Conservation (phyloP, 2,329 filamentous ascomycete genomes). For the Harringtonia lauricola region DNA sequence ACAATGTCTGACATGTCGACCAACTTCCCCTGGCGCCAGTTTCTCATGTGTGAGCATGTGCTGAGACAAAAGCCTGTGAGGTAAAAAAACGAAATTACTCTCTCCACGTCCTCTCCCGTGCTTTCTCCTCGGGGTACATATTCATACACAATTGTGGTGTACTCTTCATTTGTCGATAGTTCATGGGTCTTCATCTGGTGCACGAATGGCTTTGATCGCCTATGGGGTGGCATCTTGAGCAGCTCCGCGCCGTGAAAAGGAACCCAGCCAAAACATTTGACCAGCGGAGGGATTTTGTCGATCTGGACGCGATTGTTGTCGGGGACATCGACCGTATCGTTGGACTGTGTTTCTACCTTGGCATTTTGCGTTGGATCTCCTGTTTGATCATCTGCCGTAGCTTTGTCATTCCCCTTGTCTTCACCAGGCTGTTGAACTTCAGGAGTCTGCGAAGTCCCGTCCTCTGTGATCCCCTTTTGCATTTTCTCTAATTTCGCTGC, state of each 20-base stretch:
- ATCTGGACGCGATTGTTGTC: background rate
- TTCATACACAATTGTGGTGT: background rate
- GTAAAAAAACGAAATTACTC: background rate
- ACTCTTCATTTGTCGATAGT: background rate
- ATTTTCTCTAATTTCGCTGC: background rate
- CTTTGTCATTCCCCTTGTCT: background rate
- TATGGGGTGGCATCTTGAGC: background rate
- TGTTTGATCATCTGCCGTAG: background rate
- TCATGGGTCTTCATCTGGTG: background rate
- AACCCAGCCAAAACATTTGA: constrained; percentile 1
- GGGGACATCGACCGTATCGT: background rate
- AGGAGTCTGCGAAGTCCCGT: no score
- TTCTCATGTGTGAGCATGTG: background rate
- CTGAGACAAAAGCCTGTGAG: background rate
- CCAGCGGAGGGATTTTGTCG: background rate
- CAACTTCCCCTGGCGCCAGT: background rate
- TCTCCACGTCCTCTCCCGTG: background rate
- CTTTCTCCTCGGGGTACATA: background rate
- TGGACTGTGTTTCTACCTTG: no score
- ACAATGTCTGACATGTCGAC: background rate
- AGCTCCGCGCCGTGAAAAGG: background rate
- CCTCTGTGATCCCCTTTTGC: background rate
- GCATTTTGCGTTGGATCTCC: no score
- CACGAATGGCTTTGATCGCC: background rate
- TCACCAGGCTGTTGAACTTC: background rate